phyloP scores from a whole-genome alignment of 164 flowering plant species.

The Pachysandra terminalis region DNA sequence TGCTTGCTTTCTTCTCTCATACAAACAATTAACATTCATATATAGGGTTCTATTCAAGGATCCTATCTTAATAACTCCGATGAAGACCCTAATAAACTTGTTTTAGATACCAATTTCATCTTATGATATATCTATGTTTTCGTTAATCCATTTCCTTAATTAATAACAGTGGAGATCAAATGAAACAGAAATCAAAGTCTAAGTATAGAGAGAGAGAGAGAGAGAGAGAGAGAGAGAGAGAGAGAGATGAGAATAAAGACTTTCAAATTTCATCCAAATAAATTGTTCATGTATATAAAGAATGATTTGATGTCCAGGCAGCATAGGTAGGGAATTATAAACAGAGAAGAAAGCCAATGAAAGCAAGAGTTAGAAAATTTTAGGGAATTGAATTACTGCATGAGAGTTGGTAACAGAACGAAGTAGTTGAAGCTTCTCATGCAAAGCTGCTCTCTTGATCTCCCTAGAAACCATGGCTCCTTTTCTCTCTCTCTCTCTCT shows the following conservation, averaged over 20 bases:
- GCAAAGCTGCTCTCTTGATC: constrained; percentile 64
- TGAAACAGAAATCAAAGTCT: too few species aligned
- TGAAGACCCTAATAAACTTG: too few species aligned
- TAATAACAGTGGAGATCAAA: too few species aligned
- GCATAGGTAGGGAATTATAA: not conserved
- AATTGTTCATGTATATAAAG: not conserved
- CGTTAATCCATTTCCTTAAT: too few species aligned
- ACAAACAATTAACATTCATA: too few species aligned
- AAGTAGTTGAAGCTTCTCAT: constrained; percentile 92
- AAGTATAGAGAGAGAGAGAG: not conserved
- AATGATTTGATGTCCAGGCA: too few species aligned
- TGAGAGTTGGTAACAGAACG: constrained; percentile 87
- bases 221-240: not conserved
- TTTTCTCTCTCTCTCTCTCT: constrained; percentile 7
- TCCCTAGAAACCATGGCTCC: constrained; percentile 69
- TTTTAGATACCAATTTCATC: too few species aligned
- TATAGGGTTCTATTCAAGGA: too few species aligned
- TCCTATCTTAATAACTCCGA: too few species aligned
- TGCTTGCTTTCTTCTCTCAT: not conserved
- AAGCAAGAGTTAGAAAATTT: constrained; percentile 10
- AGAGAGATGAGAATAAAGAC: not conserved
- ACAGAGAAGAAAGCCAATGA: constrained; percentile 9
- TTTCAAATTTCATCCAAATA: not conserved
- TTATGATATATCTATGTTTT: too few species aligned
- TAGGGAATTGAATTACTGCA: constrained; percentile 65